phyloP scores from a whole-genome alignment of 768 basidiomycete genomes.

The Naganishia antarctica region DNA sequence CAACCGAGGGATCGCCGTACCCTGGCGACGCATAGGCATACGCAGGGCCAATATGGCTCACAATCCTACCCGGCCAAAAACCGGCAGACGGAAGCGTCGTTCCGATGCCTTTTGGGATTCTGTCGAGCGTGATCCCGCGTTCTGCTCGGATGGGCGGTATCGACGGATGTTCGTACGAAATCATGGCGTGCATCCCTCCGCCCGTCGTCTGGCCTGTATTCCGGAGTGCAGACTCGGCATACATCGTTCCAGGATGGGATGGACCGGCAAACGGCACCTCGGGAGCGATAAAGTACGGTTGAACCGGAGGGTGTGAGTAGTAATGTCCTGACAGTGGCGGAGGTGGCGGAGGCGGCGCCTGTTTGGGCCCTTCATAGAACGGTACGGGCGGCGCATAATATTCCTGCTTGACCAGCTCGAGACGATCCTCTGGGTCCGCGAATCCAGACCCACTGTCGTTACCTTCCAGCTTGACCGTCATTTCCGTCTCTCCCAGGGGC shows the following conservation, averaged over 20 bases:
- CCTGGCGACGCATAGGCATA: neutral
- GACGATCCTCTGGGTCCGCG: neutral
- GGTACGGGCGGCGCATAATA: neutral
- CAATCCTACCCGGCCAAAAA: neutral
- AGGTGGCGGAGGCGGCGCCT: neutral
- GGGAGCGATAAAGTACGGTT: neutral
- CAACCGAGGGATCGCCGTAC: neutral
- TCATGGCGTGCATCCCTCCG: neutral
- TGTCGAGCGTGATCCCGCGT: neutral
- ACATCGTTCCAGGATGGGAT: neutral
- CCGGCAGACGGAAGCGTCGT: neutral
- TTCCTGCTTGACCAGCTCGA: neutral
- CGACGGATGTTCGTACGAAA: neutral
- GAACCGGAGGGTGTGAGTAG: neutral
- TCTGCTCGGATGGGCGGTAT: neutral
- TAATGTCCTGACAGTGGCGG: no score
- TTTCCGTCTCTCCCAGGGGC: neutral
- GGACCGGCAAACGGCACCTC: neutral
- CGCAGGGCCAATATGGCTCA: no score
- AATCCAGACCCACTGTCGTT: neutral
- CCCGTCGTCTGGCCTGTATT: neutral
- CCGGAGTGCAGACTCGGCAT: constrained; percentile 1
- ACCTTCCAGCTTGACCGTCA: neutral
- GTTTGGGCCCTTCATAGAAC: neutral
- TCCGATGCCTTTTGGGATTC: constrained; percentile 6